A percentile compares a stretch with the other conserved stretches of the same genome.
These are phyloP conservation scores for Silybum marianum DNA, from an alignment of 129 eudicot species.

Conservation along the genomic window DNA sequence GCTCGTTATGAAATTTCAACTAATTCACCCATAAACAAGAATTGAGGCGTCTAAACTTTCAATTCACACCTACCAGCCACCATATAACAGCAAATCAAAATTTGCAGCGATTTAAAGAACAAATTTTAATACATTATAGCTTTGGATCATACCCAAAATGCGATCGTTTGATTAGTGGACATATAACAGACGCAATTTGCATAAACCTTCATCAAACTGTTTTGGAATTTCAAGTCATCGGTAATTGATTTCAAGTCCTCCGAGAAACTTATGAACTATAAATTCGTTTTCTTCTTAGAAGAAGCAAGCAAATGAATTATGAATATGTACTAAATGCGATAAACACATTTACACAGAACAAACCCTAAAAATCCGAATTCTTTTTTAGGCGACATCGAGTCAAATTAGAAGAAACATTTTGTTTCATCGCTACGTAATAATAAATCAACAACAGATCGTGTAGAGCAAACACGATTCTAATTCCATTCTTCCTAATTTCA, in stretches of 20 bases:
- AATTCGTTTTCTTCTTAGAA: not conserved
- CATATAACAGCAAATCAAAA: not conserved
- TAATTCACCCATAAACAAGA: not conserved
- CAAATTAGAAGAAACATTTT: not conserved
- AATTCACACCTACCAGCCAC: not conserved
- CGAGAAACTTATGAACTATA: not conserved
- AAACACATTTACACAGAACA: not conserved
- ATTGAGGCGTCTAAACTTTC: not conserved
- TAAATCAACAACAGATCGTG: not conserved
- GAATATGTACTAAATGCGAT: not conserved
- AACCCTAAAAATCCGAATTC: constrained; percentile 13
- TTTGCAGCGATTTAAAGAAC: not conserved
- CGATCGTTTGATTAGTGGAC: not conserved
- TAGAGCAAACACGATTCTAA: not conserved
- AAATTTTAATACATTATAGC: not conserved
- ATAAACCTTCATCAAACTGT: not conserved
- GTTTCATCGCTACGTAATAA: not conserved
- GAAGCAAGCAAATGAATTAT: not conserved
- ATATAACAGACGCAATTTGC: not conserved
- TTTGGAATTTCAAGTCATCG: not conserved
- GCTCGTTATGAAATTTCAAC: not conserved
- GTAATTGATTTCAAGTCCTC: not conserved
- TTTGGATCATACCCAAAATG: not conserved
- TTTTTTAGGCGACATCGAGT: not conserved
- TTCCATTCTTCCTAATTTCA: not conserved